Conservation (phyloP, 805 yeast genomes). For the Candida piceae region DNA sequence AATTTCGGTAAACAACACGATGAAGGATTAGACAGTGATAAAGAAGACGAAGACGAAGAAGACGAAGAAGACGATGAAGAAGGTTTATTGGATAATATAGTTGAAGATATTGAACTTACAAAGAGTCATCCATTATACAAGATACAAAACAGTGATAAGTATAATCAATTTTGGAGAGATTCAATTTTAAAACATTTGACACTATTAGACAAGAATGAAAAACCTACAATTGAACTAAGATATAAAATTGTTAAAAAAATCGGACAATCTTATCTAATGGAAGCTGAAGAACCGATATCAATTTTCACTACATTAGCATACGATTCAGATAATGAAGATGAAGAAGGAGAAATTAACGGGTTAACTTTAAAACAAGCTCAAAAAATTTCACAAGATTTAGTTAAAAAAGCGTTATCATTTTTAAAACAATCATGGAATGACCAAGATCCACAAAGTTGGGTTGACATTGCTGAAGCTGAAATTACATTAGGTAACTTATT, state of each 20-base stretch:
- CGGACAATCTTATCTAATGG: slow-evolving; percentile 60
- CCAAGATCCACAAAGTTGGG: slow-evolving; percentile 79
- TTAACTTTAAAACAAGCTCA: slow-evolving; percentile 41
- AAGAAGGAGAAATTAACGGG: slow-evolving; percentile 31
- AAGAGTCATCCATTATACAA: slow-evolving; percentile 53
- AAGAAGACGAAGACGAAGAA: slow-evolving; percentile 36
- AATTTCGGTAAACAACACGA: slow-evolving; percentile 57
- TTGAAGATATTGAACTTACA: slow-evolving; percentile 35
- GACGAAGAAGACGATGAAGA: slow-evolving; percentile 25
- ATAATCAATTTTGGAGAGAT: slow-evolving; percentile 54
- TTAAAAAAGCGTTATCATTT: slow-evolving; percentile 50
- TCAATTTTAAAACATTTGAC: slow-evolving; percentile 33
- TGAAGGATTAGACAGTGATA: slow-evolving; percentile 58
- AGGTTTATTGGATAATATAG: no score
- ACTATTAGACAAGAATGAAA: slow-evolving; percentile 24
- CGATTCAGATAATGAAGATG: slow-evolving; percentile 43
- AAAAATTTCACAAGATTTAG: slow-evolving; percentile 40
- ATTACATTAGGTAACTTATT: slow-evolving; percentile 73
- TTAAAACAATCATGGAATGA: slow-evolving; percentile 57
- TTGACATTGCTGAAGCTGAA: slow-evolving; percentile 77
- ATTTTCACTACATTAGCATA: slow-evolving; percentile 54
- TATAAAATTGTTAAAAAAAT: slow-evolving; percentile 39
- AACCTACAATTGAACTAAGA: slow-evolving; percentile 9
- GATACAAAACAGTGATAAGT: slow-evolving; percentile 33
- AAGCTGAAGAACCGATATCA: slow-evolving; percentile 57